These are phyloP conservation scores for Euptelea pleiosperma DNA, from an alignment of 164 flowering plant genomes.

Conservation along the genomic window DNA sequence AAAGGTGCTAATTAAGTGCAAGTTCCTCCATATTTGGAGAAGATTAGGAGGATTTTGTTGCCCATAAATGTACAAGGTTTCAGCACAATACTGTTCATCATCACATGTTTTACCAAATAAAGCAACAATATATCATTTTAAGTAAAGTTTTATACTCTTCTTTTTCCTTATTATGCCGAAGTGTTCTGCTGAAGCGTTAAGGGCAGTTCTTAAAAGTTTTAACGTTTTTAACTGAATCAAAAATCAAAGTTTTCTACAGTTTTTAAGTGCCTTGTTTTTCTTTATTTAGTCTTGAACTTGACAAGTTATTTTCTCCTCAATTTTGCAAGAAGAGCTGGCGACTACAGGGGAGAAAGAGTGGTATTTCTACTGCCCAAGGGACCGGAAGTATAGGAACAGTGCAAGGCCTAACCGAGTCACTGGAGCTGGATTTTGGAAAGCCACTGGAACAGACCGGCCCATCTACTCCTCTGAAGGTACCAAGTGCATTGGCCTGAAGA, in stretches of 20 bases:
- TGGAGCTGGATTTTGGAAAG: constrained; percentile 96
- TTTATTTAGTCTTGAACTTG: background rate
- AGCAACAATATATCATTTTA: background rate
- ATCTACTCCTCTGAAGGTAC: constrained; percentile 78
- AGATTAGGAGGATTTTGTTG: no score
- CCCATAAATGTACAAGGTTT: no score
- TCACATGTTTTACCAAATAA: no score
- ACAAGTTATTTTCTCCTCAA: constrained; percentile 3
- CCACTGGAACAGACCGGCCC: constrained; percentile 93
- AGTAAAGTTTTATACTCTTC: background rate
- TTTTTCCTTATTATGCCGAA: background rate
- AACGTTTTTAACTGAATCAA: background rate
- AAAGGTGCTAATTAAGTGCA: no score
- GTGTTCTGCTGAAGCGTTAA: no score
- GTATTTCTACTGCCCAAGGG: constrained; percentile 97
- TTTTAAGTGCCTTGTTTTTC: constrained; percentile 1
- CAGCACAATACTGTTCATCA: no score
- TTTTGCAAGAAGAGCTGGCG: constrained; percentile 54
- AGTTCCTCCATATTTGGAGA: no score
- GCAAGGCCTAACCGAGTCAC: constrained; percentile 91
- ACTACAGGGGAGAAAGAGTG: constrained; percentile 88
- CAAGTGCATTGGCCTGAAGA: constrained; percentile 92
- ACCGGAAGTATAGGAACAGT: constrained; percentile 87
- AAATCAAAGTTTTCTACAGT: constrained; percentile 3
- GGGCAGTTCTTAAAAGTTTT: background rate